A percentile compares a stretch with the other conserved stretches of the same genome.
These are phyloP conservation scores for Gonapodya prolifera DNA, from an alignment of 192 early-diverging fungal genomes.

Conservation along the genomic window DNA sequence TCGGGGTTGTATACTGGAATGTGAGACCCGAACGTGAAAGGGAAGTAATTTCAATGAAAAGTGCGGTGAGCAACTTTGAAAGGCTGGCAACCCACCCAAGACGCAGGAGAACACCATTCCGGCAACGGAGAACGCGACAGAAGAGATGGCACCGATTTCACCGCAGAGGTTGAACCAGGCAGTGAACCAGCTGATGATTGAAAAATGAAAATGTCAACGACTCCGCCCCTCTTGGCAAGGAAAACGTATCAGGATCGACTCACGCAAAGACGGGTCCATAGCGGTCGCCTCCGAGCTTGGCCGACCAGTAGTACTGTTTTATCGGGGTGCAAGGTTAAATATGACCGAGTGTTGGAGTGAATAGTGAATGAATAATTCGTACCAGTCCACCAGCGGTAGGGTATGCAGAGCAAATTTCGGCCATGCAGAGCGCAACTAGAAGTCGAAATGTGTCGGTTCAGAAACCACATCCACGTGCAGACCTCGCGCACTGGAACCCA, in stretches of 20 bases:
- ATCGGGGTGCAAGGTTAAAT: too few species aligned
- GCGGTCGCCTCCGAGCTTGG: conserved; percentile 21
- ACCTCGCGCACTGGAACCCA: background rate
- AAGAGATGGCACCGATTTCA: background rate
- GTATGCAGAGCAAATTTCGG: conserved; percentile 20
- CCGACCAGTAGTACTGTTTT: conserved; percentile 22
- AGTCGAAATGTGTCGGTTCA: too few species aligned
- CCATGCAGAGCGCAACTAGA: conserved; percentile 22
- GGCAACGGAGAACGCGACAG: background rate
- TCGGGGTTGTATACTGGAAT: background rate
- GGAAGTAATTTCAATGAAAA: background rate
- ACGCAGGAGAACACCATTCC: background rate
- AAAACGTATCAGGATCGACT: conserved; percentile 25
- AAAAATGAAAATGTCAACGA: background rate
- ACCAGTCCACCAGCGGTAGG: background rate
- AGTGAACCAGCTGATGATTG: background rate
- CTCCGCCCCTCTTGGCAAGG: conserved; percentile 7
- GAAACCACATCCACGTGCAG: background rate
- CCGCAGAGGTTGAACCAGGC: conserved; percentile 3
- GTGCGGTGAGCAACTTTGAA: background rate
- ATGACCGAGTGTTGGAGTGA: too few species aligned
- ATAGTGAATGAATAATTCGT: too few species aligned
- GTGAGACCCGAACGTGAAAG: too few species aligned
- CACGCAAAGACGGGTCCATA: conserved; percentile 25
- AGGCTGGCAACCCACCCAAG: background rate